Conservation (phyloP, 78 protist genomes). For the Dictyostelium capitatum region DNA sequence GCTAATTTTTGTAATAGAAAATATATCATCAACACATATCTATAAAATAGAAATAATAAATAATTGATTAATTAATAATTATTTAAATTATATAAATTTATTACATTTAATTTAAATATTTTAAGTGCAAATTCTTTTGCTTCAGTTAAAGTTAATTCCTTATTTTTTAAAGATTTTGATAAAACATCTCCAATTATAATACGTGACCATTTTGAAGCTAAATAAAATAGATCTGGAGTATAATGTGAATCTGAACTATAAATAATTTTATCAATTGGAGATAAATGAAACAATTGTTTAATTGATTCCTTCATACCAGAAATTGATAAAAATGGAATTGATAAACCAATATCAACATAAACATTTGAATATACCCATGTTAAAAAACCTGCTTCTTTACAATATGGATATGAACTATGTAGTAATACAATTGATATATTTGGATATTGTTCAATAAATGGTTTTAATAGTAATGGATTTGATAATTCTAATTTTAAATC, state of each 20-base stretch:
- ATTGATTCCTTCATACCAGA: slow-evolving; percentile 45
- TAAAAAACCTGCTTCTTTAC: slow-evolving; percentile 43
- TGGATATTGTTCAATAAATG: slow-evolving; percentile 21
- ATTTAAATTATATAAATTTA: slow-evolving; percentile 29
- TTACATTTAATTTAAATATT: slow-evolving; percentile 48
- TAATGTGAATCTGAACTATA: slow-evolving; percentile 63
- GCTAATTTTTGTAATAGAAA: too few relatives aligned
- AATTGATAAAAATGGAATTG: slow-evolving; percentile 40
- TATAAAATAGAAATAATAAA: too few relatives aligned
- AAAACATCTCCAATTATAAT: not conserved
- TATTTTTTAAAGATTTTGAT: slow-evolving; percentile 19
- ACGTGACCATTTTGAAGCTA: slow-evolving; percentile 42
- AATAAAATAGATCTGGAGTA: slow-evolving; percentile 46
- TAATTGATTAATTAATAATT: too few relatives aligned
- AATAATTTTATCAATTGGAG: slow-evolving; percentile 60
- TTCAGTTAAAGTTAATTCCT: slow-evolving; percentile 46
- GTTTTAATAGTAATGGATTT: slow-evolving; percentile 58
- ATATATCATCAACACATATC: too few relatives aligned
- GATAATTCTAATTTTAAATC: slow-evolving; percentile 31
- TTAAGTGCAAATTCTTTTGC: slow-evolving; percentile 49
- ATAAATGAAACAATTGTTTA: slow-evolving; percentile 4
- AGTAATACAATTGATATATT: slow-evolving; percentile 53
- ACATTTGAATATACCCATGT: slow-evolving; percentile 68
- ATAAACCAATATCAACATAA: slow-evolving; percentile 61
- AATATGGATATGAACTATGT: slow-evolving; percentile 63